phyloP scores from a whole-genome alignment of 225 moss, liverwort and hornwort species.

The Climacium dendroides region DNA sequence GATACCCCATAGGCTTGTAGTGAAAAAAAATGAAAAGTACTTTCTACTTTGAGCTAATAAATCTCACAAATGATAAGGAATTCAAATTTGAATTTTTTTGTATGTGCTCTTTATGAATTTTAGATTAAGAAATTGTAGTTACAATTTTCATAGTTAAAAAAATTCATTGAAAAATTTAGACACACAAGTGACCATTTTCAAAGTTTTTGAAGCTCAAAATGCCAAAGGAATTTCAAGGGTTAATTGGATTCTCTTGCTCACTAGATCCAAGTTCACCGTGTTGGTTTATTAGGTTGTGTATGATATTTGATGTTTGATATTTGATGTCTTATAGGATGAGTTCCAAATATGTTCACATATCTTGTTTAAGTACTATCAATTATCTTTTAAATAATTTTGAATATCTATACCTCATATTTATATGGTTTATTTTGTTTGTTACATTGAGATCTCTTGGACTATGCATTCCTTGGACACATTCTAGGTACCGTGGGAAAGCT shows the following conservation, averaged over 20 bases:
- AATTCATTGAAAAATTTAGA: neutral
- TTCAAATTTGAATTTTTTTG: too few species aligned
- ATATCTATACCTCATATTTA: too few species aligned
- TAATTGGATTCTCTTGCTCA: neutral
- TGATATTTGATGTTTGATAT: too few species aligned
- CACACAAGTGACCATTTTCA: neutral
- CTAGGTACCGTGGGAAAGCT: too few species aligned
- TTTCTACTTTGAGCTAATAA: too few species aligned
- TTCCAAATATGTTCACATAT: neutral
- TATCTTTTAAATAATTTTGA: neutral
- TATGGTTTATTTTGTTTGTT: too few species aligned
- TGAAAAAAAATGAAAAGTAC: neutral
- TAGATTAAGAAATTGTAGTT: neutral
- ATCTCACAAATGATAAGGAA: neutral
- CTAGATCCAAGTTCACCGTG: neutral
- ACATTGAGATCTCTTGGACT: too few species aligned
- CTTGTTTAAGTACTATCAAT: neutral
- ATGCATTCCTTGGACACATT: too few species aligned
- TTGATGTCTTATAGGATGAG: neutral
- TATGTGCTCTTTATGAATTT: too few species aligned
- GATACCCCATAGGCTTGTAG: fast-evolving
- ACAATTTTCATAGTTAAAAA: neutral
- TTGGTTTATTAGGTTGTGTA: neutral
- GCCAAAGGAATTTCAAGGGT: neutral
- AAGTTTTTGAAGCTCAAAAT: neutral